Evolutionary conservation across 768 basidiomycete species (phyloP).

Genomic region (Scleroderma citrinum): DNA sequence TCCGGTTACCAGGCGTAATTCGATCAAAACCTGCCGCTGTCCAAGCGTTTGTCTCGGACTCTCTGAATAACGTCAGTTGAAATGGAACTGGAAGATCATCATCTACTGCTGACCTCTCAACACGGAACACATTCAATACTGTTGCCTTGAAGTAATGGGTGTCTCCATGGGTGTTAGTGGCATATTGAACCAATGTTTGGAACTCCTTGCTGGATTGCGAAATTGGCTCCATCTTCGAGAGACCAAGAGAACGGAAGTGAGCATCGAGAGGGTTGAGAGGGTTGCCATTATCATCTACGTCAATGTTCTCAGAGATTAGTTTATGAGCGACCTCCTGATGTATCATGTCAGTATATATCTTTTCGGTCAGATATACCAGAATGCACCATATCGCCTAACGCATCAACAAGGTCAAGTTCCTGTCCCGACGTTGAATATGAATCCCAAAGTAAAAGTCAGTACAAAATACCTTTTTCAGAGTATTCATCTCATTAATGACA

Average conservation of each 20-base stretch:
- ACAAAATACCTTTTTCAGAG: slow-evolving; percentile 37
- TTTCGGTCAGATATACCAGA: background rate
- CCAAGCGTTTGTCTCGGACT: slow-evolving; percentile 36
- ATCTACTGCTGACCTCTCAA: slow-evolving; percentile 40
- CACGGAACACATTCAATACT: slow-evolving; percentile 45
- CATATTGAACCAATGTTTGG: slow-evolving; percentile 40
- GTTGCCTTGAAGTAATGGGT: slow-evolving; percentile 45
- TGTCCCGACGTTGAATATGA: slow-evolving; percentile 11
- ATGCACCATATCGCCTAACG: slow-evolving; percentile 56
- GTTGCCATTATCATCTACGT: slow-evolving; percentile 38
- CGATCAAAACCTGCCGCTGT: slow-evolving; percentile 39
- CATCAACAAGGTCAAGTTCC: slow-evolving; percentile 61
- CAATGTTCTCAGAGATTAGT: slow-evolving; percentile 37
- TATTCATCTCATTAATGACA: slow-evolving; percentile 33
- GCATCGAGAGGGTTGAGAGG: slow-evolving; percentile 52
- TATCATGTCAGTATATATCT: background rate
- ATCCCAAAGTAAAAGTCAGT: background rate
- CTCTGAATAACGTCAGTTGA: slow-evolving; percentile 11
- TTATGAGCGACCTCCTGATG: slow-evolving; percentile 52
- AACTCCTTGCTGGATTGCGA: slow-evolving; percentile 39
- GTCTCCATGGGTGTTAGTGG: slow-evolving; percentile 48
- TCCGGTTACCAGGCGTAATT: slow-evolving; percentile 42
- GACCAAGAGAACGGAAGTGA: slow-evolving; percentile 46
- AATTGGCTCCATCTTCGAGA: slow-evolving; percentile 48
- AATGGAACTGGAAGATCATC: background rate